Percentiles rank a stretch among this genome's conserved stretches.
Evolutionary conservation across 164 flowering plant species (phyloP).

Genomic region (Umbellularia californica): DNA sequence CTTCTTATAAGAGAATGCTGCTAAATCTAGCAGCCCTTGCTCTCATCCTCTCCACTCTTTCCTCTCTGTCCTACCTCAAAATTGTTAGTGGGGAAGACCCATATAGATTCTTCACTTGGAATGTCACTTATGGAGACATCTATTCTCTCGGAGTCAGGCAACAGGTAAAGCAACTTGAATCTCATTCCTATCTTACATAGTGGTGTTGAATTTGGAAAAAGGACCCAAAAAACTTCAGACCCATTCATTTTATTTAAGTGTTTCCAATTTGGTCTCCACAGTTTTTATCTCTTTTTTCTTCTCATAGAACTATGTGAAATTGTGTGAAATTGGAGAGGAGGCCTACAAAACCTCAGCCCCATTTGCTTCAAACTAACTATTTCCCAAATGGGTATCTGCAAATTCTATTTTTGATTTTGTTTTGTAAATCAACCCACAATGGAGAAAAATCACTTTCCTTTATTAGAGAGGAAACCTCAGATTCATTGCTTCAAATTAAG

Average conservation of each 20-base stretch:
- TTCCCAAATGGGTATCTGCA: background rate
- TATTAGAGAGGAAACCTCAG: too few species aligned
- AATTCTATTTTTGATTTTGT: too few species aligned
- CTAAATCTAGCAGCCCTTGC: constrained; percentile 17
- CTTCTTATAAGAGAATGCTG: constrained; percentile 13
- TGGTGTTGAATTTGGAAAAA: too few species aligned
- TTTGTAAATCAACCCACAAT: background rate
- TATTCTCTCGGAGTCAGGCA: constrained; percentile 32
- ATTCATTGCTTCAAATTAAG: too few species aligned
- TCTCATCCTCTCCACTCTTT: background rate
- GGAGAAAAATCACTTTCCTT: too few species aligned
- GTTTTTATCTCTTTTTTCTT: too few species aligned
- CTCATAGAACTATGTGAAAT: too few species aligned
- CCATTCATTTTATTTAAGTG: too few species aligned
- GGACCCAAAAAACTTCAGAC: too few species aligned
- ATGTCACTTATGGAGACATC: constrained; percentile 30
- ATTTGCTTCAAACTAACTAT: background rate
- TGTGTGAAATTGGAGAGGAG: too few species aligned
- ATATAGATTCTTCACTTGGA: constrained; percentile 32
- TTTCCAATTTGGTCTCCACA: too few species aligned
- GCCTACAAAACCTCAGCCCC: background rate
- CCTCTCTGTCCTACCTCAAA: background rate
- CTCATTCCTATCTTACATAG: background rate
- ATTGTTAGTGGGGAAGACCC: constrained; percentile 31
- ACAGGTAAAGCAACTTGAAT: constrained; percentile 16